Base-by-base conservation (phyloP, 371 early-diverging fungal genomes). In the Mucor irregularis region DNA sequence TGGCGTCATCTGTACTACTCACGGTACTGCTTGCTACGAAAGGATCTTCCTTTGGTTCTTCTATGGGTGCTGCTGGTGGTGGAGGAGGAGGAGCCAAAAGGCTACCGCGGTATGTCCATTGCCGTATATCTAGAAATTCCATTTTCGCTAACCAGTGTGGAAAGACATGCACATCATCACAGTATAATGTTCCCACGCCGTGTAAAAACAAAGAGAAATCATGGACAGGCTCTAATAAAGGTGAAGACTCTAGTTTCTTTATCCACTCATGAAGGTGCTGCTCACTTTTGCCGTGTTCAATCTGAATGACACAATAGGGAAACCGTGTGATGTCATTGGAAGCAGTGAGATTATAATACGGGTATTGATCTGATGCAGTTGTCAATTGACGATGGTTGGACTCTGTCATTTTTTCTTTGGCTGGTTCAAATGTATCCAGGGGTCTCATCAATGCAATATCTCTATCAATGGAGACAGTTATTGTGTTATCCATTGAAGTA, bases 241-340 rank as follows among this genome's bases (percentile, higher is more conserved):
- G 28, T 11, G 19, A 34, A 5, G 24, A 17, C 5, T 25, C n/a
- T 7, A 48, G 17, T 19, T 28, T 5, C 14, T 21, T 5, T 4
- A 29, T 6, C 31, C 49, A 50, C 10, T 34, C 28, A 10, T 17
- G 3, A 22, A 21, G 9, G 34, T 31, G 22, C 13, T 35, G 24
- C 13, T 37, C 5, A 14, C n/a, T 29, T 10, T 35, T 31, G 16
- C 17, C 28, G 43, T 30, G 25, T 19, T 17, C 46, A 1, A 64
- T 39, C 34, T 54, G 58, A 33, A 64, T 29, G 8, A 64, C 38
- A 38, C 64, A 64, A 21, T 64, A 54, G 31, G 64, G 64, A 30
- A 58, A 64, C 5, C 40, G 52, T n/a, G 25, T 25, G 9, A 24
- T n/a, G 2, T 39, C 38, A 19, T 48, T 17, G 8, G 40, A 16